These are phyloP conservation scores for rapeseed (Brassica napus) DNA, from an alignment of 345 rosid genomes.

Conservation along the genomic window DNA sequence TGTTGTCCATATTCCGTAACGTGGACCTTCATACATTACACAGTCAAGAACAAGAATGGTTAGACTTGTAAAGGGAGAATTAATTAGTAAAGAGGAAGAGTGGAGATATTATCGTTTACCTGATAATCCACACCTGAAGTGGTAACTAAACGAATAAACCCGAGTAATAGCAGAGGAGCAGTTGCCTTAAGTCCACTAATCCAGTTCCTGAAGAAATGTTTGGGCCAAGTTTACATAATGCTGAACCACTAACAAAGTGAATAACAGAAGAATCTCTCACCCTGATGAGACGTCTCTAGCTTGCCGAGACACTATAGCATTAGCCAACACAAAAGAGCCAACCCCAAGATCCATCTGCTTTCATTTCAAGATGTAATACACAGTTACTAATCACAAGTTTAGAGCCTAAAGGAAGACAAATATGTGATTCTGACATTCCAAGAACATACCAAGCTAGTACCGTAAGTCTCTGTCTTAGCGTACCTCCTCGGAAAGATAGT, in stretches of 20 bases:
- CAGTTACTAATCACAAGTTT: not conserved
- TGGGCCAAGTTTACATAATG: not conserved
- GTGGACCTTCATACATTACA: slow-evolving; percentile 59
- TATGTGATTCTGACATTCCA: not conserved
- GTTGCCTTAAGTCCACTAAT: slow-evolving; percentile 54
- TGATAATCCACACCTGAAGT: slow-evolving; percentile 85
- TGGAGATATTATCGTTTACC: slow-evolving; percentile 41
- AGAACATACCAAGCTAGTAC: slow-evolving; percentile 69
- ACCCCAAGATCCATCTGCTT: slow-evolving; percentile 96
- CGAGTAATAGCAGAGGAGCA: slow-evolving; percentile 66
- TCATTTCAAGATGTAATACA: slow-evolving; percentile 19
- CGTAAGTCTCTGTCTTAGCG: slow-evolving; percentile 87
- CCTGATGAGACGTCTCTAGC: slow-evolving; percentile 61
- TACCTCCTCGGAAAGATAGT: slow-evolving; percentile 80
- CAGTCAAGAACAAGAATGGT: slow-evolving; percentile 1
- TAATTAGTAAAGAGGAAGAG: not conserved
- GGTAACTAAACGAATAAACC: slow-evolving; percentile 71
- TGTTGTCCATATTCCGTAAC: slow-evolving; percentile 86
- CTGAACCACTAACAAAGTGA: not conserved
- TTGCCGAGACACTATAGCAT: slow-evolving; percentile 81
- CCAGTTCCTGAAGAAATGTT: slow-evolving; percentile 53
- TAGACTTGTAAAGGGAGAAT: slow-evolving; percentile 4
- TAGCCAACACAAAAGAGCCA: slow-evolving; percentile 81
- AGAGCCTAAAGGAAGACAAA: slow-evolving; percentile 1
- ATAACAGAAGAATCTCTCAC: slow-evolving; percentile 43